A percentile compares a stretch with the other conserved stretches of the same genome.
These are phyloP conservation scores for Tetrastigma voinierianum DNA, from an alignment of 164 flowering plant genomes.

Conservation along the genomic window DNA sequence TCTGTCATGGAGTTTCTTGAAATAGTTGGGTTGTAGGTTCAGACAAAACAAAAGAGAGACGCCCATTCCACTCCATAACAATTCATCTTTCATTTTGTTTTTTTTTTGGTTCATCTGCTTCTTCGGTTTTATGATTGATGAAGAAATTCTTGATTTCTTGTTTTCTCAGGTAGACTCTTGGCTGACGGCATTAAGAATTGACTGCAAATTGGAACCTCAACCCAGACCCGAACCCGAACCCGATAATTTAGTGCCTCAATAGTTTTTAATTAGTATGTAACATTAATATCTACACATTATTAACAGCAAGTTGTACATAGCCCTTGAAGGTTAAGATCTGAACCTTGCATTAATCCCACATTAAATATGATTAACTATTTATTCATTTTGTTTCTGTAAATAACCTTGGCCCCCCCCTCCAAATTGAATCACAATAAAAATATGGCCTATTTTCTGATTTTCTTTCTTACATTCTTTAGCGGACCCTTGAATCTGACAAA, in stretches of 20 bases:
- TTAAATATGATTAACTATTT: background rate
- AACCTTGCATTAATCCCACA: background rate
- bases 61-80: too few relatives aligned
- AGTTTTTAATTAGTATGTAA: constrained; percentile 11
- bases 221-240: constrained; percentile 26
- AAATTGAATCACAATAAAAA: background rate
- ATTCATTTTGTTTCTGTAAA: constrained; percentile 10
- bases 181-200: constrained; percentile 46
- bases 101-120: background rate
- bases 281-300: background rate
- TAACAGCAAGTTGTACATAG: constrained; percentile 16
- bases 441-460: background rate
- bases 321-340: background rate
- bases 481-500: too few relatives aligned
- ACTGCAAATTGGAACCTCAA: constrained; percentile 37
- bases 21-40: too few relatives aligned
- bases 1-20: too few relatives aligned
- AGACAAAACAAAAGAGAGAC: too few relatives aligned
- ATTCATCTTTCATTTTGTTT: background rate
- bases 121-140: background rate
- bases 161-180: constrained; percentile 63
- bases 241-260: constrained; percentile 17
- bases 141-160: background rate
- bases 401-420: background rate
- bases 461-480: background rate